Conservation (phyloP, 2,329 filamentous ascomycete species). For the Fusarium anthophilum region DNA sequence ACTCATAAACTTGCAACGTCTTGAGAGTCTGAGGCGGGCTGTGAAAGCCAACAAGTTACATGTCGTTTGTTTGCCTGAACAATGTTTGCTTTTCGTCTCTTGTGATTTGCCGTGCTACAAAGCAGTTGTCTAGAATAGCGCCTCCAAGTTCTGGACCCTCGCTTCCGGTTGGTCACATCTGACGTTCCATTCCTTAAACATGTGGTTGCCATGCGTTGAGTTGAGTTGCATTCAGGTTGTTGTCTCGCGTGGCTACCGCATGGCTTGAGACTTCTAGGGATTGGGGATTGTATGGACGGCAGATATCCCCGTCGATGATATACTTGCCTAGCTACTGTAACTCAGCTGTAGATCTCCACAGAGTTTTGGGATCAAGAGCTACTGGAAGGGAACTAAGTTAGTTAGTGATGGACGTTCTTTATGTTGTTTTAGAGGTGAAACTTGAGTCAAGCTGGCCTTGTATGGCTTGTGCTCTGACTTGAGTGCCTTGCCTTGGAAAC, state of each 20-base stretch:
- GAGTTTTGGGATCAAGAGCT: not conserved
- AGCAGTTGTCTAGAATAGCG: constrained; percentile 8
- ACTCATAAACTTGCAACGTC: not conserved
- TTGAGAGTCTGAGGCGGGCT: not conserved
- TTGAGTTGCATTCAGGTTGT: constrained; percentile 9
- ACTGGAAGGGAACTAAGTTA: constrained; percentile 3
- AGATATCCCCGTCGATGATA: not conserved
- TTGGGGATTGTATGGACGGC: not conserved
- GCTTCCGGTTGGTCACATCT: constrained; percentile 30
- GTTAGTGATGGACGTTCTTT: not conserved
- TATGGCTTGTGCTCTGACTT: not conserved
- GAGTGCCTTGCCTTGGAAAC: not conserved
- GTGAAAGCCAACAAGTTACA: not conserved
- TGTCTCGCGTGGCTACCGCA: constrained; percentile 15
- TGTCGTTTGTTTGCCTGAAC: not conserved
- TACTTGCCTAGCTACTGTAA: not conserved
- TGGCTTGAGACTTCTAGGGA: not conserved
- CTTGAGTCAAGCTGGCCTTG: not conserved
- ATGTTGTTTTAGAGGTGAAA: not conserved
- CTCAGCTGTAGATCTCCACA: not conserved
- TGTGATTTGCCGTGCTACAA: not conserved
- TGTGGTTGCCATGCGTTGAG: constrained; percentile 27
- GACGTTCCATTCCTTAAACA: constrained; percentile 13
- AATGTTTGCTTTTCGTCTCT: not conserved
- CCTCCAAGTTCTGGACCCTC: constrained; percentile 12